Conservation (phyloP, 306 rosid species). For the Quercus glauca region DNA sequence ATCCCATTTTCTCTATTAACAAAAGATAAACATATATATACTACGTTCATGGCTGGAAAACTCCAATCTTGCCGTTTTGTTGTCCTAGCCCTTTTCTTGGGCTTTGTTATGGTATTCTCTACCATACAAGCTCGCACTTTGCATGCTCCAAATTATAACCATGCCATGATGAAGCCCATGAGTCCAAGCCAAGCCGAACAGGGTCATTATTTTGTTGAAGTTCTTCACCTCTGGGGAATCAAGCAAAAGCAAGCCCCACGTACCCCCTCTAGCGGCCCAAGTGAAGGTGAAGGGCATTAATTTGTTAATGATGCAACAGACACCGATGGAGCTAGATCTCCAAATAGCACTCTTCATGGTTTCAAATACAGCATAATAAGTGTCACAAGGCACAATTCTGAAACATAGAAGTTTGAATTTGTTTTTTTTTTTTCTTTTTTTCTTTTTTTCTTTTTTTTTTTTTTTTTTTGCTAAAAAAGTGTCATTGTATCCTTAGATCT, state of each 20-base stretch:
- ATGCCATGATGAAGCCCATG: not conserved
- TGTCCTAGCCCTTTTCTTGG: conserved; percentile 13
- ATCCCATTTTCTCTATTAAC: not conserved
- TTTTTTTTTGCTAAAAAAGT: too few relatives aligned
- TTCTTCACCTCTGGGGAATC: conserved; percentile 28
- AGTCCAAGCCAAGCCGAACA: not conserved
- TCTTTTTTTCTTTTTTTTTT: accelerated
- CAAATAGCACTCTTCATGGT: too few relatives aligned
- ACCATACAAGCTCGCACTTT: conserved; percentile 18
- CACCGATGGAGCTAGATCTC: not conserved
- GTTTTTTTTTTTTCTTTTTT: too few relatives aligned
- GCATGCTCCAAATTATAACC: not conserved
- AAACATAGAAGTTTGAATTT: too few relatives aligned
- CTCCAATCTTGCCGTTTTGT: conserved; percentile 1
- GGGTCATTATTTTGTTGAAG: conserved; percentile 7
- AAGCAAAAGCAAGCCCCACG: not conserved
- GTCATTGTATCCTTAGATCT: too few relatives aligned
- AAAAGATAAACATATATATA: not conserved
- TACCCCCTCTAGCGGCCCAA: conserved; percentile 11
- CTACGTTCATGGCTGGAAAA: not conserved
- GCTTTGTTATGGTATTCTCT: conserved; percentile 15
- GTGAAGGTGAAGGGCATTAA: conserved; percentile 29
- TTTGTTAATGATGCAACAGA: not conserved
- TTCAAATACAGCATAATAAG: too few relatives aligned
- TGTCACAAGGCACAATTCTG: too few relatives aligned